Base-by-base conservation (phyloP, 2,329 filamentous ascomycete species). In the Exophiala alcalophila region DNA sequence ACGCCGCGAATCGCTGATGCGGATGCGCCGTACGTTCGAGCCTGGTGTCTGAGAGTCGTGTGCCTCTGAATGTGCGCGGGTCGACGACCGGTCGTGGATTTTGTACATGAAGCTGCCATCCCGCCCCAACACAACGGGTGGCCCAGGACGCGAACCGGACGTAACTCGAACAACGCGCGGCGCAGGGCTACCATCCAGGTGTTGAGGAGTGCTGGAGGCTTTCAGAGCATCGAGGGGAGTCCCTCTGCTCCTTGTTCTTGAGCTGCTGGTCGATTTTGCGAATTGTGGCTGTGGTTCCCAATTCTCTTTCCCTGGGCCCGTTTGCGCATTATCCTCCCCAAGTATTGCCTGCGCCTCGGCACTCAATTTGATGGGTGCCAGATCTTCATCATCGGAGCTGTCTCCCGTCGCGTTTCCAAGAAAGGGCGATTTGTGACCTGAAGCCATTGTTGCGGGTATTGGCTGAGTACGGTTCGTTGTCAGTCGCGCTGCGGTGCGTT, bases 371-470 rank as follows among this genome's bases (percentile, higher is more conserved):
- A 92, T 88, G 57, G 89, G 89, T 55, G 87, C 84, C 11, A 86
- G 85, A 19, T 94, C 86, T 66, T 96, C 91, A 59, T 96, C 91
- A 66, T 96, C 91, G 16, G 90, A 95, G 71, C 87, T 95, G 61
- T 95, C 90, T 57, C 86, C 83, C 54, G 82, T 52, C 19, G 48
- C 33, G 18, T 44, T 46, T 29, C 38, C 29, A 32, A 23, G 11
- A 14, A 34, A n/a, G 10, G 38, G 28, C 19, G 34, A 28, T n/a
- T 32, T 41, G 2, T 30, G 15, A 9, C 20, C 8, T 10, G 35
- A 23, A 10, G 38, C 15, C 19, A 26, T 5, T 8, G 28, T n/a
- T 15, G 40, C 21, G 10, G 41, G 28, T 14, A 35, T 6, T 24
- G 45, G 37, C 10, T 40, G 42, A 24, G 26, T 30, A 29, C 45